Conservation (phyloP, 202 grass and related monocot species). For the Setaria italica region DNA sequence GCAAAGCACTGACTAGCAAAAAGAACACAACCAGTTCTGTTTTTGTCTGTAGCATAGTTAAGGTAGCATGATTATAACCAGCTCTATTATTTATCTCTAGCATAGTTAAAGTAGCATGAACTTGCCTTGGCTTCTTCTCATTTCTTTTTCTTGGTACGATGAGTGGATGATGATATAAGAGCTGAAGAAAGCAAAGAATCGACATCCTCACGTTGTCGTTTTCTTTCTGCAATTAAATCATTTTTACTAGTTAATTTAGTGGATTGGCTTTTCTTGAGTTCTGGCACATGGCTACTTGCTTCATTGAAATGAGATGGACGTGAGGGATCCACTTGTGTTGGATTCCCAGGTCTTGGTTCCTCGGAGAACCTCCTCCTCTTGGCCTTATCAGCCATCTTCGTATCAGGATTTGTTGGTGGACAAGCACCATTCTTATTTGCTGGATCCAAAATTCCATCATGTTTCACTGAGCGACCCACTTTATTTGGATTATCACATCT, state of each 20-base stretch:
- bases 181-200: conserved; percentile 81
- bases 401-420: conserved; percentile 46
- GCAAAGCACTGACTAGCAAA: not conserved
- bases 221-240: conserved; percentile 68
- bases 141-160: conserved; percentile 50
- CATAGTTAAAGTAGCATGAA: conserved; percentile 34
- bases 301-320: conserved; percentile 43
- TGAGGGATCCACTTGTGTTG: conserved; percentile 43
- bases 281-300: conserved; percentile 36
- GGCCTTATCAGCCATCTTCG: conserved; percentile 46
- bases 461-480: conserved; percentile 32
- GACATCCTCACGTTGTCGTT: conserved; percentile 75
- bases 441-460: conserved; percentile 28
- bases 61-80: conserved; percentile 3
- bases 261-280: conserved; percentile 52
- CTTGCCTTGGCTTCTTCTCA: conserved; percentile 54
- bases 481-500: conserved; percentile 43
- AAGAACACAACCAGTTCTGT: not conserved
- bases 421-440: conserved; percentile 33
- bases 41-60: conserved; percentile 23
- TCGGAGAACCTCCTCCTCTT: conserved; percentile 56
- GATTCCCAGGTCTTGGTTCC: conserved; percentile 42
- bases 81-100: not conserved
- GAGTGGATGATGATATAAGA: conserved; percentile 68
- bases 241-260: conserved; percentile 44